Evolutionary conservation across 78 protist species (phyloP).

Genomic region (Dictyostelium firmibasis): DNA sequence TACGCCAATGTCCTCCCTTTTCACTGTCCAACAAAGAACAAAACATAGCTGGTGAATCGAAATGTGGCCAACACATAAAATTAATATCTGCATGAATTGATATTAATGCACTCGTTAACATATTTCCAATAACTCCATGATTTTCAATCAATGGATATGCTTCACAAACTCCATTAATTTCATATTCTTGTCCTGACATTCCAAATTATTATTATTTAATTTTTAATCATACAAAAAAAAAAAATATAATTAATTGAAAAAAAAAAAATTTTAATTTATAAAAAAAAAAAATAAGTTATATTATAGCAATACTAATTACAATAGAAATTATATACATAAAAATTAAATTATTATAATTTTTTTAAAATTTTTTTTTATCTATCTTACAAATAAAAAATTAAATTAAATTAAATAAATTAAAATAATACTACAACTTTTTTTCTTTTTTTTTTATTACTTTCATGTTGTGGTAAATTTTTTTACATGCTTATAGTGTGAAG

Average conservation of each 20-base stretch:
- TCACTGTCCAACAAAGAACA: slow-evolving; percentile 54
- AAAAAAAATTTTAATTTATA: background rate
- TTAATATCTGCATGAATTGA: slow-evolving; percentile 46
- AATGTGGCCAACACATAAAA: slow-evolving; percentile 77
- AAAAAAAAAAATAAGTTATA: too few species aligned
- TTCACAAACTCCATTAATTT: background rate
- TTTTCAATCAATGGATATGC: slow-evolving; percentile 72
- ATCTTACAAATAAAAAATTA: background rate
- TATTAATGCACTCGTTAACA: slow-evolving; percentile 67
- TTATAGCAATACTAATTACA: too few species aligned
- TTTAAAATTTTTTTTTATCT: background rate
- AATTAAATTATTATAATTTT: background rate
- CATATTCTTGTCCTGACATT: background rate
- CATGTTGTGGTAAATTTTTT: background rate
- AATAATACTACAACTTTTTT: background rate
- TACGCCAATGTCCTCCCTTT: slow-evolving; percentile 75
- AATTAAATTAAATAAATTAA: background rate
- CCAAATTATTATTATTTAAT: background rate
- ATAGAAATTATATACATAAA: too few species aligned
- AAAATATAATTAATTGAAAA: too few species aligned
- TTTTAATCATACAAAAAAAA: too few species aligned
- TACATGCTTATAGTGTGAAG: background rate
- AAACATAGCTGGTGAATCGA: slow-evolving; percentile 75
- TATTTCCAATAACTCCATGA: slow-evolving; percentile 77
- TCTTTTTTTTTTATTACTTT: too few species aligned